phyloP scores from a whole-genome alignment of 495 filamentous ascomycete species.

The Penicillium lividum region DNA sequence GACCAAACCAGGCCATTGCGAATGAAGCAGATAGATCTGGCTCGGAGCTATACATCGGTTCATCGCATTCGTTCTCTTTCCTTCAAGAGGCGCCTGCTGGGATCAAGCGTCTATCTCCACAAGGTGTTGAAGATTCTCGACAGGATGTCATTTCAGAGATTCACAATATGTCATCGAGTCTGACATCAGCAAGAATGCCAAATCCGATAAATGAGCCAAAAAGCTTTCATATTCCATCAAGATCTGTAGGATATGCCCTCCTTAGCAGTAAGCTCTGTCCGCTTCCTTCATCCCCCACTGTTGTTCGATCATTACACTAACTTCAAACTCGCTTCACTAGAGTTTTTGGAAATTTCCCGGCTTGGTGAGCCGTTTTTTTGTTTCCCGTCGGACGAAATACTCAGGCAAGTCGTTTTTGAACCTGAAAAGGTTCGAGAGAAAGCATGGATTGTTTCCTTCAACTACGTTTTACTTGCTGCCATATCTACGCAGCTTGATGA shows the following conservation, averaged over 20 bases:
- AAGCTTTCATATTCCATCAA: conserved; percentile 10
- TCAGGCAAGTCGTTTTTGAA: conserved; percentile 16
- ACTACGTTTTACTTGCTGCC: conserved; percentile 16
- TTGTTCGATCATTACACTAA: not conserved
- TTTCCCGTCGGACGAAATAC: conserved; percentile 17
- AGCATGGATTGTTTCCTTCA: conserved; percentile 22
- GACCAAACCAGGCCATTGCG: not conserved
- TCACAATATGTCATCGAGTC: conserved; percentile 4
- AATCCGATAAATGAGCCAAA: not conserved
- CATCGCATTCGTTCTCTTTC: conserved; percentile 20
- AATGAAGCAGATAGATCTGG: conserved; percentile 1
- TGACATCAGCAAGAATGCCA: conserved; percentile 4
- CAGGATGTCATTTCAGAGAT: conserved; percentile 15
- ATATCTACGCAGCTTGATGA: conserved; percentile 9
- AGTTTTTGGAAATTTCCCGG: conserved; percentile 8
- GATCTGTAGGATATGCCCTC: conserved; percentile 11
- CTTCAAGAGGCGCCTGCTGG: conserved; percentile 8
- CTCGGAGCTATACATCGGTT: conserved; percentile 12
- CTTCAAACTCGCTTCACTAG: not conserved
- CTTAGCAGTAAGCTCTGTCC: conserved; percentile 7
- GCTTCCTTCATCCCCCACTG: not conserved
- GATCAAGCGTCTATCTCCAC: conserved; percentile 4
- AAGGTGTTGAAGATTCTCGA: not conserved
- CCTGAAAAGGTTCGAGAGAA: conserved; percentile 16
- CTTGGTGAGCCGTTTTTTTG: conserved; percentile 17